These are phyloP conservation scores for Neopestalotiopsis sp. DNA, from an alignment of 2,329 filamentous ascomycete species.

Conservation along the genomic window DNA sequence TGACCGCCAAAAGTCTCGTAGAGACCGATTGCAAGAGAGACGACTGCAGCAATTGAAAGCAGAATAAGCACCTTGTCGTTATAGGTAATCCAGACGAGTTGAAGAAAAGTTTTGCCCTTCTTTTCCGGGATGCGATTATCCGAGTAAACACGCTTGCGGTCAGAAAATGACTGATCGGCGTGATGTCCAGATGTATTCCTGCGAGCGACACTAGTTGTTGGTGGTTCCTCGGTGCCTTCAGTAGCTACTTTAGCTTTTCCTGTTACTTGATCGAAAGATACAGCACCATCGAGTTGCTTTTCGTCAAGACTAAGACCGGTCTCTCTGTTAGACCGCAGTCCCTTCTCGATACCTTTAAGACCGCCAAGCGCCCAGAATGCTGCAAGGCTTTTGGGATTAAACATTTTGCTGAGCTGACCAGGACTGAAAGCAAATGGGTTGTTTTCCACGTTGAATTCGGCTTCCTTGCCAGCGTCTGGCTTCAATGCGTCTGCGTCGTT, in stretches of 20 bases:
- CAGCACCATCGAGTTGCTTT: conserved; percentile 62
- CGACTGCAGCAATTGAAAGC: conserved; percentile 70
- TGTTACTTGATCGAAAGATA: conserved; percentile 76
- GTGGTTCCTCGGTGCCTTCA: conserved; percentile 34
- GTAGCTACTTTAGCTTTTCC: conserved; percentile 39
- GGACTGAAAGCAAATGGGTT: conserved; percentile 88
- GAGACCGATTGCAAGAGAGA: conserved; percentile 75
- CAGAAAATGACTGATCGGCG: conserved; percentile 51
- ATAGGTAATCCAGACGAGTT: conserved; percentile 82
- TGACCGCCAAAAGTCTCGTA: conserved; percentile 73
- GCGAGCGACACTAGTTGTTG: conserved; percentile 23
- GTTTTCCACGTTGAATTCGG: conserved; percentile 75
- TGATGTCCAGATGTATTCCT: conserved; percentile 21
- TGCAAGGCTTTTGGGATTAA: conserved; percentile 85
- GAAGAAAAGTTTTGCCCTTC: conserved; percentile 74
- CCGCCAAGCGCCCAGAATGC: conserved; percentile 85
- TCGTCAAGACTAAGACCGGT: conserved; percentile 82
- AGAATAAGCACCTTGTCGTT: conserved; percentile 83
- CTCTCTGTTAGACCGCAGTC: conserved; percentile 73
- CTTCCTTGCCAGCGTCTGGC: conserved; percentile 77
- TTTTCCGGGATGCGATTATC: conserved; percentile 77
- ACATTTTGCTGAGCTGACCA: conserved; percentile 83
- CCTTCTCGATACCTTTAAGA: conserved; percentile 77
- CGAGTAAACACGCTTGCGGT: conserved; percentile 72
- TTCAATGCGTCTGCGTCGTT: conserved; percentile 72